phyloP scores from a whole-genome alignment of 1,139 yeast species.

The Diutina scorzettiae region DNA sequence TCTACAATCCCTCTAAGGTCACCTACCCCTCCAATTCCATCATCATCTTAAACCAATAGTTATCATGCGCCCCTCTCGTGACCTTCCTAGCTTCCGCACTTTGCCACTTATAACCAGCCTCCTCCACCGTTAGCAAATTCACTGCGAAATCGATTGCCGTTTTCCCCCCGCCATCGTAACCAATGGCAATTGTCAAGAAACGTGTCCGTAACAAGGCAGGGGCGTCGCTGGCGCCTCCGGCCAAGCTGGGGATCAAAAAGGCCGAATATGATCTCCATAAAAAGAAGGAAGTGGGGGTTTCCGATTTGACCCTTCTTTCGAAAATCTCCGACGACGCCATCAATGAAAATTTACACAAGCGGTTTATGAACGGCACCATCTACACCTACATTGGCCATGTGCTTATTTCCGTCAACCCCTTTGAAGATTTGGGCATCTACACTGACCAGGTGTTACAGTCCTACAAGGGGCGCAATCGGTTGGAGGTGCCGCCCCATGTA shows the following conservation, averaged over 20 bases:
- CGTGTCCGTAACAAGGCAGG: slow-evolving; percentile 55
- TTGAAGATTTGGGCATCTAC: slow-evolving; percentile 90
- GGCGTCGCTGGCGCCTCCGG: slow-evolving; percentile 40
- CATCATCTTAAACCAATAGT: too few species aligned
- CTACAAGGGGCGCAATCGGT: slow-evolving; percentile 83
- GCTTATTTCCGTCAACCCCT: slow-evolving; percentile 91
- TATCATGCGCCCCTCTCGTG: too few species aligned
- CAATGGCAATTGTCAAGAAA: slow-evolving; percentile 72
- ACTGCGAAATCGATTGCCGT: too few species aligned
- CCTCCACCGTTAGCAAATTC: too few species aligned
- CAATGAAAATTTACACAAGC: slow-evolving; percentile 78
- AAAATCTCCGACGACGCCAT: slow-evolving; percentile 87
- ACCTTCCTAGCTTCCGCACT: too few species aligned
- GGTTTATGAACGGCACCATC: slow-evolving; percentile 82
- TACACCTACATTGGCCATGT: slow-evolving; percentile 86
- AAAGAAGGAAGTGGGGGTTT: slow-evolving; percentile 94
- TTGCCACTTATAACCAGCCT: too few species aligned
- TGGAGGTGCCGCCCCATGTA: slow-evolving; percentile 98
- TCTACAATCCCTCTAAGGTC: too few species aligned
- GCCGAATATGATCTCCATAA: slow-evolving; percentile 84
- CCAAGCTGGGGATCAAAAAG: slow-evolving; percentile 62
- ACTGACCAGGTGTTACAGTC: slow-evolving; percentile 63
- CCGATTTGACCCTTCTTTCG: slow-evolving; percentile 82
- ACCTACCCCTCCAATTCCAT: too few species aligned
- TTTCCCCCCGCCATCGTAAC: too few species aligned